Conservation (phyloP, 441 rosid species). For the Pelargonium fulgidum region DNA sequence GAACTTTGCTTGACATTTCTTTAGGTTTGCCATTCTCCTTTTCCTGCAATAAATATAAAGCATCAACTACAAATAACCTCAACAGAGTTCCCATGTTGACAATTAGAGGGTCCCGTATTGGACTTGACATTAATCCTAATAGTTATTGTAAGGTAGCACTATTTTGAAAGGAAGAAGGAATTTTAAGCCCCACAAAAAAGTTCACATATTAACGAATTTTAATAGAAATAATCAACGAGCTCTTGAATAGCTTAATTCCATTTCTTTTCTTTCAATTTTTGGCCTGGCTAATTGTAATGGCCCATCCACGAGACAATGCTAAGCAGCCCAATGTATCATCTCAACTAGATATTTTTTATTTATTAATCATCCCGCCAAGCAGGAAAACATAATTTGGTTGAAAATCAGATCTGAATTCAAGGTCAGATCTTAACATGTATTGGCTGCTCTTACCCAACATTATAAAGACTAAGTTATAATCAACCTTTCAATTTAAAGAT, state of each 20-base stretch:
- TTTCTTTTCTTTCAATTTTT: neutral
- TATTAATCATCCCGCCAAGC: neutral
- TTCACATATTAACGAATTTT: neutral
- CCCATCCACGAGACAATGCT: neutral
- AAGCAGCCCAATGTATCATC: neutral
- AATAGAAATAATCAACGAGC: neutral
- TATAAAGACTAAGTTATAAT: neutral
- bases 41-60: slow-evolving; percentile 14
- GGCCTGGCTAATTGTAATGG: neutral
- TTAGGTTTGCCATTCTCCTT: slow-evolving; percentile 21
- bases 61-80: neutral
- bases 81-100: neutral
- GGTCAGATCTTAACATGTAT: no score
- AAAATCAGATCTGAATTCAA: neutral
- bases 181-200: no score
- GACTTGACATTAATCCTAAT: no score
- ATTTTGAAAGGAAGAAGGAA: no score
- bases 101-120: no score
- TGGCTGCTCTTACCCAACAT: no score
- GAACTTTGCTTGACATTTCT: slow-evolving; percentile 10
- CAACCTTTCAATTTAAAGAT: no score
- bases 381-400: neutral
- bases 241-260: neutral
- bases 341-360: neutral
- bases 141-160: no score